Evolutionary conservation across 805 yeast genomes (phyloP).

Genomic region (Candida chauliodis): DNA sequence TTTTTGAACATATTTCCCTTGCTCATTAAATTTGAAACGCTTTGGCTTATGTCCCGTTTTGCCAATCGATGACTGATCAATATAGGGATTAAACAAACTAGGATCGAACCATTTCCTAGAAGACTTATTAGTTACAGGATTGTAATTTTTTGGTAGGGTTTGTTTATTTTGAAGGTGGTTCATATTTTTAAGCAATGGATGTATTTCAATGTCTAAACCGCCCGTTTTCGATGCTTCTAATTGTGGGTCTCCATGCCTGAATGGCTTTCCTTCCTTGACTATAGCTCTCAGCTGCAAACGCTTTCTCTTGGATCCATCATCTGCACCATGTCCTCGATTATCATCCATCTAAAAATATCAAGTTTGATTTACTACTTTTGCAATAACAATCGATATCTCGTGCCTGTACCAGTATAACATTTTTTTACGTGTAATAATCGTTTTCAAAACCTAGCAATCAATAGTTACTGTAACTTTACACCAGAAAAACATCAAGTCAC

Average conservation of each 20-base stretch:
- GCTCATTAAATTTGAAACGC: conserved; percentile 50
- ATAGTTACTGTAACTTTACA: background rate
- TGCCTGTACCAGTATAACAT: conserved; percentile 1
- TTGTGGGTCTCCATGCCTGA: background rate
- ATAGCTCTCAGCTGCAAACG: background rate
- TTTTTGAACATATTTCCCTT: conserved; percentile 59
- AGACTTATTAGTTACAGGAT: conserved; percentile 26
- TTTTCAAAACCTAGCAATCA: background rate
- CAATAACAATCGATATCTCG: too few species aligned
- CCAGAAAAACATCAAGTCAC: background rate
- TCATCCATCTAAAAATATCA: too few species aligned
- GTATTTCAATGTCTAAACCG: conserved; percentile 33
- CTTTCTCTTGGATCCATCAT: background rate
- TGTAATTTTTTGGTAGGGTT: conserved; percentile 21
- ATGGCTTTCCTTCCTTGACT: too few species aligned
- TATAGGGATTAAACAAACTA: conserved; percentile 34
- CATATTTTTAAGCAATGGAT: conserved; percentile 33
- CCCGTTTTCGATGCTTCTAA: conserved; percentile 12
- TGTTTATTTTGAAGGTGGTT: conserved; percentile 23
- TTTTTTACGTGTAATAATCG: conserved; percentile 1
- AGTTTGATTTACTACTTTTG: too few species aligned
- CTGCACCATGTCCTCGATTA: too few species aligned
- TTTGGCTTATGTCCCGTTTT: conserved; percentile 21
- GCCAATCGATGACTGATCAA: conserved; percentile 20
- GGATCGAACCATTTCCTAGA: conserved; percentile 30